phyloP scores from a whole-genome alignment of 371 early-diverging fungal species.

The Syncephalastrum racemosum region DNA sequence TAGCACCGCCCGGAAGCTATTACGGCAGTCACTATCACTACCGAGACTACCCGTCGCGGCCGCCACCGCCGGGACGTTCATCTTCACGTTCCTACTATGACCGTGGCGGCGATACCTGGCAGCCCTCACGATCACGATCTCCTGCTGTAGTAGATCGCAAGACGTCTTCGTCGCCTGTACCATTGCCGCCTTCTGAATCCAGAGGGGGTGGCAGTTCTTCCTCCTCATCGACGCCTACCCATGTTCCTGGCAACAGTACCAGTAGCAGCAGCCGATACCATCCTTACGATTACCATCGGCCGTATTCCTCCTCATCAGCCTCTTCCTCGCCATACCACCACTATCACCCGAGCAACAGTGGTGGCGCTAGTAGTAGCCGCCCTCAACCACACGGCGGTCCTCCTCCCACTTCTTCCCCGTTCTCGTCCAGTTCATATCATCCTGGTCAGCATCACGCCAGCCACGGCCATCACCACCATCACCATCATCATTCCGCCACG shows the following conservation, averaged over 20 bases:
- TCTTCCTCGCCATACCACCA: too few relatives aligned
- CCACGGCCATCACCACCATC: neutral
- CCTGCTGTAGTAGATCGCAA: too few relatives aligned
- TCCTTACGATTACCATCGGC: too few relatives aligned
- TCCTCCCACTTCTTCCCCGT: slow-evolving; percentile 7
- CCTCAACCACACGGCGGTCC: neutral
- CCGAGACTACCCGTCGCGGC: too few relatives aligned
- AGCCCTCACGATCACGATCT: too few relatives aligned
- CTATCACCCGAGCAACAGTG: neutral
- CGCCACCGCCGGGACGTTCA: slow-evolving; percentile 2
- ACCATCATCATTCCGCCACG: slow-evolving; percentile 11
- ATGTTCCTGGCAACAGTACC: neutral
- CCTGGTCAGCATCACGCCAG: neutral
- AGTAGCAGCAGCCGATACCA: slow-evolving; percentile 1
- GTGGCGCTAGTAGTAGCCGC: neutral
- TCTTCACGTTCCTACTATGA: slow-evolving; percentile 2
- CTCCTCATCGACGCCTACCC: slow-evolving; percentile 6
- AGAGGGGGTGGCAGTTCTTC: too few relatives aligned
- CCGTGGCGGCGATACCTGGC: neutral
- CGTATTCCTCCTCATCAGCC: too few relatives aligned
- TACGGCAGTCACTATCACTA: too few relatives aligned
- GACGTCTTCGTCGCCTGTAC: slow-evolving; percentile 11
- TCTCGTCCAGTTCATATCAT: slow-evolving; percentile 10
- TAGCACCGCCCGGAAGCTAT: too few relatives aligned
- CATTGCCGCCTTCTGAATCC: neutral